Base-by-base conservation (phyloP, 2,329 filamentous ascomycete species). In the Claviceps pazoutovae region DNA sequence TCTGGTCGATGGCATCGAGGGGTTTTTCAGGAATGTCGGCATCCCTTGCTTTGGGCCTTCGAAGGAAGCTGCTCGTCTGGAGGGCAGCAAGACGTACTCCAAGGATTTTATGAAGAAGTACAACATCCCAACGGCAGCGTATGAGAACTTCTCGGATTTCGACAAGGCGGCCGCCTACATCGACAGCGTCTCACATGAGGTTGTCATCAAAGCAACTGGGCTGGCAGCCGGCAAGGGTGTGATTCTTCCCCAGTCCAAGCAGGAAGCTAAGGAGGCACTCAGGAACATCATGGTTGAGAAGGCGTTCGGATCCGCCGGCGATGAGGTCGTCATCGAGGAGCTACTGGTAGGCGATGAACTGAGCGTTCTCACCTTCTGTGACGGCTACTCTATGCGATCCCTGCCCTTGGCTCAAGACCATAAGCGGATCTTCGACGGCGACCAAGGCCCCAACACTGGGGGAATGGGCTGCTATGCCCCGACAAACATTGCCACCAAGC, bases 391-490 rank as follows among this genome's bases (percentile, higher is more conserved):
- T 1, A 86, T 95, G 64, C 79, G 80, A 63, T 88, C 85, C 8
- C 74, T 97, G 9, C 91, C 91, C 5, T 84, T 93, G 1, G 91
- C 91, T 1, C 93, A 98, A 68, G 93, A 97, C 66, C 93, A 98
- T 74, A 97, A 98, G 77, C 81, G 89, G 56, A 89, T 94, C 57
- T 86, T 86, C 50, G 93, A 98, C 62, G 88, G 86, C 51, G 91
- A 97, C 64, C 76, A 80, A 48, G 93, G 93, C 1, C 87, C 89
- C 39, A 97, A 97, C 71, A 97, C 93, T 2, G 93, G 91, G 54
- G 93, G 93, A 41, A 97, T 97, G 93, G 93, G 93, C 49, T 95
- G 89, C 64, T 97, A 97, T 68, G 89, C 90, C 16, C 87, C 87
- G 17, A 94, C 90, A 1, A 85, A 80, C 56, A 83, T 90, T 60